phyloP scores from a whole-genome alignment of 2,329 filamentous ascomycete species.

The Pseudocercospora fuligena region DNA sequence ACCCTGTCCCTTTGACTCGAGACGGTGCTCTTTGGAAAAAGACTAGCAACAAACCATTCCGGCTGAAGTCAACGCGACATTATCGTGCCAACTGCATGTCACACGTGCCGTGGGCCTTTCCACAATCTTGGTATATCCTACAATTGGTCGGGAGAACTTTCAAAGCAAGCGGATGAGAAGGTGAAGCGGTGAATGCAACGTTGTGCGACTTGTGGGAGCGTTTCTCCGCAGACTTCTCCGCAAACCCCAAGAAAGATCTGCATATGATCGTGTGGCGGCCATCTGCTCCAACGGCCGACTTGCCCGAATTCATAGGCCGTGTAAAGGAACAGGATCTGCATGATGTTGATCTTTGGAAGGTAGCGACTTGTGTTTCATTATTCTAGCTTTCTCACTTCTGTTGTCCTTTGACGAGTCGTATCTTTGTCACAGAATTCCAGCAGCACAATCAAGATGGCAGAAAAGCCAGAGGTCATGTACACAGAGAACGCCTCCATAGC shows the following conservation, averaged over 20 bases:
- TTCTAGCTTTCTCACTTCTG: not conserved
- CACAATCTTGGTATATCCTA: not conserved
- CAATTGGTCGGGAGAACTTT: not conserved
- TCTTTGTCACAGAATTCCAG: too few relatives aligned
- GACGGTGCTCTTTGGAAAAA: not conserved
- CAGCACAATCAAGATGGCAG: not conserved
- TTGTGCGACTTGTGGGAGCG: conserved; percentile 1
- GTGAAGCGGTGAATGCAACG: not conserved
- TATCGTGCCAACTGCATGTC: not conserved
- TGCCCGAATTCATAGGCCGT: not conserved
- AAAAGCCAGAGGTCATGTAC: not conserved
- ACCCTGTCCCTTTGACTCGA: not conserved
- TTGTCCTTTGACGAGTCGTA: not conserved
- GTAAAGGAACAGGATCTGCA: not conserved
- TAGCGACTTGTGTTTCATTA: not conserved
- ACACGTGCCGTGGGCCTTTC: not conserved
- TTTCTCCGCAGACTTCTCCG: conserved; percentile 8
- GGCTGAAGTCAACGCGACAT: not conserved
- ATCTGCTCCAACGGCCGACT: not conserved
- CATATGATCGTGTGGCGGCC: not conserved
- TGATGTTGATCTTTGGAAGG: not conserved
- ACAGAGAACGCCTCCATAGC: not conserved
- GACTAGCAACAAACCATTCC: not conserved
- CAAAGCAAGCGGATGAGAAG: not conserved
- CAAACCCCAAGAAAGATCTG: conserved; percentile 7